phyloP scores from a whole-genome alignment of 208 protist species.

The Blastocrithidia nonstop region DNA sequence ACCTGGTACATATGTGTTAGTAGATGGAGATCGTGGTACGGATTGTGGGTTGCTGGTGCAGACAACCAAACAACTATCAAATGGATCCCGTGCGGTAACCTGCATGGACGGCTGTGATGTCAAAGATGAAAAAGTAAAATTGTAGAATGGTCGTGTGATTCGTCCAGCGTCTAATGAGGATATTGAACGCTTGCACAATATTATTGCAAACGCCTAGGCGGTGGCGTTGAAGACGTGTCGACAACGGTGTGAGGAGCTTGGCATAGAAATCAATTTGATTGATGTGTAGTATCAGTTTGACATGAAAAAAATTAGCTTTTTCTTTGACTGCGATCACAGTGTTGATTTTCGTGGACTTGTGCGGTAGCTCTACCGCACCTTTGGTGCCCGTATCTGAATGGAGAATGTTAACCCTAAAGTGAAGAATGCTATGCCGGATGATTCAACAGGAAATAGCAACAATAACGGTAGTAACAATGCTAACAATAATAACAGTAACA shows the following conservation, averaged over 20 bases:
- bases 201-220: conserved; percentile 55
- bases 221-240: conserved; percentile 80
- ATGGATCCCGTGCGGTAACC: conserved; percentile 25
- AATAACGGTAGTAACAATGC: conserved; percentile 5
- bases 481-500: conserved; percentile 9
- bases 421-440: conserved; percentile 47
- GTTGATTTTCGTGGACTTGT: conserved; percentile 84
- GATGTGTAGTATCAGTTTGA: conserved; percentile 89
- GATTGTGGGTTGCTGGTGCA: conserved; percentile 80
- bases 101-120: conserved; percentile 61
- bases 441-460: too few species aligned
- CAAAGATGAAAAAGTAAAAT: conserved; percentile 51
- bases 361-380: conserved; percentile 77
- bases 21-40: conserved; percentile 76
- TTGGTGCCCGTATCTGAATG: conserved; percentile 84
- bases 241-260: conserved; percentile 59
- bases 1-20: conserved; percentile 71
- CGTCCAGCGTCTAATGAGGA: conserved; percentile 50
- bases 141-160: conserved; percentile 62
- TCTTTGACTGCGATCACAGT: conserved; percentile 78
- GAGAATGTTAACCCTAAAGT: conserved; percentile 81
- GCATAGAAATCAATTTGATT: conserved; percentile 63
- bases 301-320: conserved; percentile 88
- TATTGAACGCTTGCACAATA: conserved; percentile 58
- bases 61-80: conserved; percentile 16